Evolutionary conservation across 768 basidiomycete species (phyloP), one percentile per base, ranked within the genome.

Genomic region (Leccinum uliginosum): DNA sequence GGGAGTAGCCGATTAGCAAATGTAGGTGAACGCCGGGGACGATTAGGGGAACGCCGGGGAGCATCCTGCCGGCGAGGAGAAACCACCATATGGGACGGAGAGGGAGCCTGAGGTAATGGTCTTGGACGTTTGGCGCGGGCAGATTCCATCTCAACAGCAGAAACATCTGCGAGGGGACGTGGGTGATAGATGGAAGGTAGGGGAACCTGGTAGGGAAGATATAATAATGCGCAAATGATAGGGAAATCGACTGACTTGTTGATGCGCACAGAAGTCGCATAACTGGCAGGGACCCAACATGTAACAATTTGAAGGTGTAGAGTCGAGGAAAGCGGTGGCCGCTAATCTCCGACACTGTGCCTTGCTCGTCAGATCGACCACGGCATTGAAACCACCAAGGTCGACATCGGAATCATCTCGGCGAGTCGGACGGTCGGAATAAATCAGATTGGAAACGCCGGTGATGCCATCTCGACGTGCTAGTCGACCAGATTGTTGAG

Each of bases 401-500:
- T 57, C 38, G 1, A 14, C 11, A 10, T 54, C 47, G 11, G 12
- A 49, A 7, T 12, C n/a, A 7, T 4, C 34, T 1, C 3, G 10
- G 2, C 7, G 40, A 34, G 6, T 10, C 2, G 40, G 47, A 10
- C 8, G 1, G 4, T 24, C 10, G 0, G 52, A 58, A 12, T 49
- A 58, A 4, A 58, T n/a, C 0, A 58, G 29, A 49, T 58, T 53
- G 1, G 53, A 58, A 6, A 54, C 6, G 4, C 57, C 53, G 11
- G 46, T 12, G 1, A 17, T 23, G 1, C 56, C 56, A 1, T 30
- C 32, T 2, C 10, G 6, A 1, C 11, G 26, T 2, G 53, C 40
- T 1, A 55, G 53, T 14, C 23, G n/a, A 3, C 57, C 54, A 46
- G 54, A 50, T 7, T 58, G 57, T 23, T 59, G 54, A 15, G 58